These are phyloP conservation scores for Trametes cingulata DNA, from an alignment of 768 basidiomycete species.

Conservation along the genomic window DNA sequence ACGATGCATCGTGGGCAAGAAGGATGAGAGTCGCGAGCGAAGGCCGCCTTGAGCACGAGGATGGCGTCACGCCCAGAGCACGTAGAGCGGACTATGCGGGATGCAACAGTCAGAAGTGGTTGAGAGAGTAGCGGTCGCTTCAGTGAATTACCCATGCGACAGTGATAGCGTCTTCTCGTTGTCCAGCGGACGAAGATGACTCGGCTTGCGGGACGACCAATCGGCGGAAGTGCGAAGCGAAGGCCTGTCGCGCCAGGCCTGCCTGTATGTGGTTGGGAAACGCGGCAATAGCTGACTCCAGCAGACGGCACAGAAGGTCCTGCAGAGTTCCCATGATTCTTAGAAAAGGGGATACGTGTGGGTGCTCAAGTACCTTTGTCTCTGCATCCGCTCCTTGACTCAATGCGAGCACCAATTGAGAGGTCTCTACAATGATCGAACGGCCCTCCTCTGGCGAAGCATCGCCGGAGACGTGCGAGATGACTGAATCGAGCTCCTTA, in stretches of 20 bases:
- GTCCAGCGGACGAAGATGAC: neutral
- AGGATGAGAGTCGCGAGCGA: slow-evolving; percentile 29
- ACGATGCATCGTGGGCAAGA: slow-evolving; percentile 25
- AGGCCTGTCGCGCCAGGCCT: slow-evolving; percentile 19
- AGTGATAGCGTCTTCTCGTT: neutral
- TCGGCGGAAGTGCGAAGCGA: slow-evolving; percentile 26
- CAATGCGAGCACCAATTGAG: neutral
- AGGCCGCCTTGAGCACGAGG: slow-evolving; percentile 2
- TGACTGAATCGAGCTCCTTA: slow-evolving; percentile 18
- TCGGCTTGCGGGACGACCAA: slow-evolving; percentile 11
- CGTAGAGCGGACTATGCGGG: slow-evolving; percentile 13
- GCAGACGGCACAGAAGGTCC: slow-evolving; percentile 14
- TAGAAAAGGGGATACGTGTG: neutral
- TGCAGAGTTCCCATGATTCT: neutral
- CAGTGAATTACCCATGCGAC: slow-evolving; percentile 20
- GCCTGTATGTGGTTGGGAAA: slow-evolving; percentile 15
- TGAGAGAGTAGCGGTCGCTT: neutral
- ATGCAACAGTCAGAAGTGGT: neutral
- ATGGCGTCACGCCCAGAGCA: slow-evolving; percentile 27
- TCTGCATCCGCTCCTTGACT: slow-evolving; percentile 1
- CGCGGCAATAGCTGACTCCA: slow-evolving; percentile 3
- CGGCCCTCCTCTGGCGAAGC: slow-evolving; percentile 8
- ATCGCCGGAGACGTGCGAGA: slow-evolving; percentile 4
- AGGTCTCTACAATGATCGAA: slow-evolving; percentile 7
- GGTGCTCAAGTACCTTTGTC: neutral